Conservation (phyloP, 257 asterid genomes). For the Parsonsia alboflavescens region DNA sequence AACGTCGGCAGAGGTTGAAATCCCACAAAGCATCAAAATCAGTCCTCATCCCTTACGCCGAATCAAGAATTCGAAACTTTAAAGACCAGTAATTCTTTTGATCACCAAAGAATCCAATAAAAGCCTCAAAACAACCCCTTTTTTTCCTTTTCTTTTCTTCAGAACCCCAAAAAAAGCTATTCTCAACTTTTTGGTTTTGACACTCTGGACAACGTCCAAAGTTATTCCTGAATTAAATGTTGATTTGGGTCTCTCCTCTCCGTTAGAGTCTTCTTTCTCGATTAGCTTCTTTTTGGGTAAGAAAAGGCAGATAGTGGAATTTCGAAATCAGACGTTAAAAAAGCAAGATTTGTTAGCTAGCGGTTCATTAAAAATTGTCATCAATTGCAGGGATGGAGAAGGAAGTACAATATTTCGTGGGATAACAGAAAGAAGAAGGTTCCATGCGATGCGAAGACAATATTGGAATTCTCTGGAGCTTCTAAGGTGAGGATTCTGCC, state of each 20-base stretch:
- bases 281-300: not conserved
- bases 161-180: too few species aligned
- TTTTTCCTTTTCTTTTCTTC: constrained; percentile 4
- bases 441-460: not conserved
- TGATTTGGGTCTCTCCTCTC: constrained; percentile 16
- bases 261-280: constrained; percentile 1
- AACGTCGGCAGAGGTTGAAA: constrained; percentile 24
- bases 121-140: constrained; percentile 16
- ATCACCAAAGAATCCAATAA: constrained; percentile 19
- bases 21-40: constrained; percentile 32
- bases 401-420: not conserved
- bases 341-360: constrained; percentile 28
- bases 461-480: not conserved
- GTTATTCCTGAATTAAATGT: constrained; percentile 19
- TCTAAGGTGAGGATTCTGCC: not conserved
- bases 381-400: not conserved
- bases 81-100: constrained; percentile 11
- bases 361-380: not conserved
- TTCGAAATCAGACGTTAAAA: constrained; percentile 31
- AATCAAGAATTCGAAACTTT: not conserved
- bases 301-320: constrained; percentile 14
- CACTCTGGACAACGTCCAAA: not conserved
- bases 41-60: constrained; percentile 32
- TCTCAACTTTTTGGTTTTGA: constrained; percentile 3
- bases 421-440: not conserved